phyloP scores from a whole-genome alignment of 371 early-diverging fungal genomes.

The Rhizopus arrhizus region DNA sequence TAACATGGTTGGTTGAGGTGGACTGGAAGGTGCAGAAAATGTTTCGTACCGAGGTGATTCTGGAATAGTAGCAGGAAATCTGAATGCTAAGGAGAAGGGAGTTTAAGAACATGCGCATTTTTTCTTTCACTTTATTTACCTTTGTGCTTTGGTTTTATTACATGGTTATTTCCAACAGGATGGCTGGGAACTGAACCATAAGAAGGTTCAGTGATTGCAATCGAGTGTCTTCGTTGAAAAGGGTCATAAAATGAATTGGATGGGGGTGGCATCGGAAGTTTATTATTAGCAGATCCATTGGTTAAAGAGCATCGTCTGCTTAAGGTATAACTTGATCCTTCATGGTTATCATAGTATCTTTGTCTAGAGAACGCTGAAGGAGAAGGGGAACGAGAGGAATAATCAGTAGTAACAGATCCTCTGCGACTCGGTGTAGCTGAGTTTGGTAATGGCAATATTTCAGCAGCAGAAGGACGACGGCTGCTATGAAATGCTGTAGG shows the following conservation, averaged over 20 bases:
- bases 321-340: conserved; percentile 6
- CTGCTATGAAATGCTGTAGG: conserved; percentile 23
- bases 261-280: conserved; percentile 27
- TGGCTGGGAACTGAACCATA: conserved; percentile 12
- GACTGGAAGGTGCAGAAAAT: conserved; percentile 64
- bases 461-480: conserved; percentile 41
- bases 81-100: conserved; percentile 29
- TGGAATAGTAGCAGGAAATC: conserved; percentile 44
- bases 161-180: background rate
- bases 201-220: conserved; percentile 48
- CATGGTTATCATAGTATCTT: conserved; percentile 19
- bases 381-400: conserved; percentile 46
- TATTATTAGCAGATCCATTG: conserved; percentile 27
- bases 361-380: conserved; percentile 33
- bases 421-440: conserved; percentile 39
- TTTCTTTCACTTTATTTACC: conserved; percentile 13
- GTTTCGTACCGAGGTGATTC: conserved; percentile 45
- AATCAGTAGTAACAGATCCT: conserved; percentile 45
- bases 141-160: conserved; percentile 36
- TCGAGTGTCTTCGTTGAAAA: conserved; percentile 62
- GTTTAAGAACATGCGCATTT: conserved; percentile 3
- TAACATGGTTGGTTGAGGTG: conserved; percentile 35
- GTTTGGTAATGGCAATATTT: conserved; percentile 34
- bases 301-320: conserved; percentile 46
- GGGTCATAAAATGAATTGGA: conserved; percentile 35